Base-by-base conservation (phyloP, 73 alveolate species). In the Paramecium sonneborni region DNA sequence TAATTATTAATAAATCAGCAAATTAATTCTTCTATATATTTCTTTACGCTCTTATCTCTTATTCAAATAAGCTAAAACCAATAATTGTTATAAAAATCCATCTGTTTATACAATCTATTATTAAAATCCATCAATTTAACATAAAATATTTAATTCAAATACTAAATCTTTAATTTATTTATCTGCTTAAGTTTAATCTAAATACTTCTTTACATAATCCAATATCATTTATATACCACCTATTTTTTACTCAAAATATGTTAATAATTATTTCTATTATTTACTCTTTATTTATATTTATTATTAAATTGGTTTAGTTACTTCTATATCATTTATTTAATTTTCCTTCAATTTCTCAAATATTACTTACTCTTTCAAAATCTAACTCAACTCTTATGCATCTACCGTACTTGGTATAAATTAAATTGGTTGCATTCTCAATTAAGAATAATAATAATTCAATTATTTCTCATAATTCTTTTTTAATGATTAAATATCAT, bases 381-480 rank as follows among this genome's bases (percentile, higher is more conserved):
- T 32, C 6, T 21, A 39, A 1, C 32, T 46, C 72, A 79, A 41
- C 1, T 79, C 74, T 23, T 15, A 3, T 2, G 0, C 11, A 10
- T 39, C 41, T 12, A 24, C n/a, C 10, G 46, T 79, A 3, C n/a
- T 21, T 0, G 90, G 90, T 7, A 79, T 34, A 30, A 79, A 41
- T 8, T 23, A 44, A 11, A 79, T 44, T 20, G 46, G 26, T 15
- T 79, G 6, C 28, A 79, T 37, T 43, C 90, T 79, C 5, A 79
- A 79, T 18, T 79, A 0, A 11, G 90, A 79, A 34, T 37, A 34
- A 79, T 79, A 79, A 37, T 79, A 79, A 11, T 43, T 79, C 34
- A 43, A 43, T 43, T 43, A 7, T 3, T 38, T 21, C 3, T 39
- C 8, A 39, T 76, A 38, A 5, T 26, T 38, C 8, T 76, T 76